phyloP scores from a whole-genome alignment of 768 basidiomycete genomes.

The Tulasnella sp. region DNA sequence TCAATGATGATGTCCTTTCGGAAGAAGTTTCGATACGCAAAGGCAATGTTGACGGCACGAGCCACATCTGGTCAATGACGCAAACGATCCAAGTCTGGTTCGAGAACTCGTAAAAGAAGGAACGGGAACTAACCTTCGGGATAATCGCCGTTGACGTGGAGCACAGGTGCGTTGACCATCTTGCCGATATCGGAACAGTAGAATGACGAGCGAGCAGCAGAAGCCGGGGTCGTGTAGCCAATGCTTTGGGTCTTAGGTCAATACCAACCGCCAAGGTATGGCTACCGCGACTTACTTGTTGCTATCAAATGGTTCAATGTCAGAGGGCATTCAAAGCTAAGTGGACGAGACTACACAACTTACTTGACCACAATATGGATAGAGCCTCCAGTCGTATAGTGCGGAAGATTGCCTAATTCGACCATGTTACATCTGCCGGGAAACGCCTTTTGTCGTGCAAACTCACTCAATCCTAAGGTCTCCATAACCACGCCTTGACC shows the following conservation, averaged over 20 bases:
- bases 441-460: neutral
- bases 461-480: conserved; percentile 65
- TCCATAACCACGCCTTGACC: conserved; percentile 92
- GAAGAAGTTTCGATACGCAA: conserved; percentile 78
- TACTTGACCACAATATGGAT: conserved; percentile 88
- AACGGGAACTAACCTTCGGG: conserved; percentile 50
- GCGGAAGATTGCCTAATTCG: conserved; percentile 66
- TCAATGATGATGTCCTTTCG: conserved; percentile 87
- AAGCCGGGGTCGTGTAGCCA: conserved; percentile 85
- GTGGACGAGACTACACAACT: conserved; percentile 23
- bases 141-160: conserved; percentile 87
- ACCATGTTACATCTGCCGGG: neutral
- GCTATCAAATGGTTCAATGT: conserved; percentile 14
- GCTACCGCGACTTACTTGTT: conserved; percentile 29
- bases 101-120: neutral
- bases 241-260: conserved; percentile 38
- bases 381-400: conserved; percentile 84
- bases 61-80: conserved; percentile 50
- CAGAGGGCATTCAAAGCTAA: conserved; percentile 6
- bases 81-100: neutral
- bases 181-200: conserved; percentile 86
- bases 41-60: conserved; percentile 76
- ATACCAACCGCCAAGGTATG: neutral
- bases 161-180: conserved; percentile 78
- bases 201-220: conserved; percentile 68